Evolutionary conservation across 306 rosid genomes (phyloP).

Genomic region (Malus sylvestris): DNA sequence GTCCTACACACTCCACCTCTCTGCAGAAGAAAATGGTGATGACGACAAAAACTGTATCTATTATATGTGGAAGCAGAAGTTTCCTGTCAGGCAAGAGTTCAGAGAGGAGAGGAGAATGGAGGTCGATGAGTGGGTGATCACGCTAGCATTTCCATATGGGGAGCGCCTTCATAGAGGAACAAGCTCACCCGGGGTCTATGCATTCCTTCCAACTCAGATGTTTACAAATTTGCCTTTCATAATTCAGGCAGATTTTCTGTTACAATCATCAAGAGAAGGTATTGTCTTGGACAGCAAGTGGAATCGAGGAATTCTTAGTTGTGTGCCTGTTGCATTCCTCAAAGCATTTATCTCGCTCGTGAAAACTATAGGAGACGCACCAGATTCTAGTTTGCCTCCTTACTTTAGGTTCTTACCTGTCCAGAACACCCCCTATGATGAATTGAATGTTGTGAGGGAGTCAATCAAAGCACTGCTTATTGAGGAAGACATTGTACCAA

Average conservation of each 20-base stretch:
- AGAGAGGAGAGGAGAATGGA: constrained; percentile 49
- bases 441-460: constrained; percentile 44
- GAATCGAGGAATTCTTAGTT: constrained; percentile 70
- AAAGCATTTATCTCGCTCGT: constrained; percentile 54
- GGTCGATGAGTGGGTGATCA: constrained; percentile 50
- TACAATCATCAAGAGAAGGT: constrained; percentile 69
- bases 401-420: constrained; percentile 53
- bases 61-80: constrained; percentile 67
- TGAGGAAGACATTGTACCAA: constrained; percentile 46
- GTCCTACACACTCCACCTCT: constrained; percentile 56
- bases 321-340: constrained; percentile 54
- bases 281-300: constrained; percentile 59
- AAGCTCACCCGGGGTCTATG: constrained; percentile 52
- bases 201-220: constrained; percentile 79
- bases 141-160: constrained; percentile 56
- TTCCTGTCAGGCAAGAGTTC: constrained; percentile 41
- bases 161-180: constrained; percentile 39
- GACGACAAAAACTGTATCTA: constrained; percentile 32
- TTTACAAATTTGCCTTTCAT: constrained; percentile 65
- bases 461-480: constrained; percentile 34
- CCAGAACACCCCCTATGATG: constrained; percentile 24
- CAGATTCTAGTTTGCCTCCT: constrained; percentile 32
- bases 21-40: constrained; percentile 23
- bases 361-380: constrained; percentile 26
- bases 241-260: constrained; percentile 68